phyloP scores from a whole-genome alignment of 139 green algal species.

The Tetraselmis striata region DNA sequence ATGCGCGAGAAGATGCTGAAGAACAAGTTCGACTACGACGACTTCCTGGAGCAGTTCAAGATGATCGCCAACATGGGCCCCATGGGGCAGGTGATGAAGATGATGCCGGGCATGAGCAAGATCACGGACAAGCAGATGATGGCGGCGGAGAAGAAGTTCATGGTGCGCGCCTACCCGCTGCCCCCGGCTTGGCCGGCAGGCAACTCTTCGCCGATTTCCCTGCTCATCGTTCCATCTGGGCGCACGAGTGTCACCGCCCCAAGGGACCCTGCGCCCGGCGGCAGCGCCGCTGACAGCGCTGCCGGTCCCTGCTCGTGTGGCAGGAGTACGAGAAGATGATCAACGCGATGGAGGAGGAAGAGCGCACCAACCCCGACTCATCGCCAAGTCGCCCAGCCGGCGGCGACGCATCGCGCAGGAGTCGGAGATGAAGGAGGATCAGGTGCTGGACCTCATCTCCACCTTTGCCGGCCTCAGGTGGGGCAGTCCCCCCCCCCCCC shows the following conservation, averaged over 20 bases:
- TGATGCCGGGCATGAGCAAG: constrained; percentile 86
- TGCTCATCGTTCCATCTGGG: no score
- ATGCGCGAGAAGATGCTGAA: constrained; percentile 70
- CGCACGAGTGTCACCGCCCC: no score
- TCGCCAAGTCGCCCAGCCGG: constrained; percentile 62
- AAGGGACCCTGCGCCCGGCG: no score
- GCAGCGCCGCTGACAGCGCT: neutral
- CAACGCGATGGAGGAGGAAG: constrained; percentile 69
- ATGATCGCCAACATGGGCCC: constrained; percentile 89
- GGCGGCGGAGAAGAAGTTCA: constrained; percentile 44
- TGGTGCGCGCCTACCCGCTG: constrained; percentile 17
- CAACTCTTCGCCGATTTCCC: no score
- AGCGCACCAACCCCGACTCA: constrained; percentile 80
- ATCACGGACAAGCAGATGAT: constrained; percentile 86
- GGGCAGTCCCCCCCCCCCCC: neutral
- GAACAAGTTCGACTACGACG: constrained; percentile 98
- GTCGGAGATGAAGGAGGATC: constrained; percentile 16
- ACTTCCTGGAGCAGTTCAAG: constrained; percentile 94
- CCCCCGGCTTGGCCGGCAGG: no score
- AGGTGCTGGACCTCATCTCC: constrained; percentile 21
- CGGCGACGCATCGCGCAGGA: constrained; percentile 49
- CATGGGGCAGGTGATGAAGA: constrained; percentile 79
- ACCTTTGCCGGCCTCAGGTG: neutral
- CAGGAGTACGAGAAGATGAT: constrained; percentile 82
- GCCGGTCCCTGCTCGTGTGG: constrained; percentile 20